A percentile compares a stretch with the other conserved stretches of the same genome.
Evolutionary conservation across 2,329 filamentous ascomycete species (phyloP).

Genomic region (Hypomyces rosellus): DNA sequence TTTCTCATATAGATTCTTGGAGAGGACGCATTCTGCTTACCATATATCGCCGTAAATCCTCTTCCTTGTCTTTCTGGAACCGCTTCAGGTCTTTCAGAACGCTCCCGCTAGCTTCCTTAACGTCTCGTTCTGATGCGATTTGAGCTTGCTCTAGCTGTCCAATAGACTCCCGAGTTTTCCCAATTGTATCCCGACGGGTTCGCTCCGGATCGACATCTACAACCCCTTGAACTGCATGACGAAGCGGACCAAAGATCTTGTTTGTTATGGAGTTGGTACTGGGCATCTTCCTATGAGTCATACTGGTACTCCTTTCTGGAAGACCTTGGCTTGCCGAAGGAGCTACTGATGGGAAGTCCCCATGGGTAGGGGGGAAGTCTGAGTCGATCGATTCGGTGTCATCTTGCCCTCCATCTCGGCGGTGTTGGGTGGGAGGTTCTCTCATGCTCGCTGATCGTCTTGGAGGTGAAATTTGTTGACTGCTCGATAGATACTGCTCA

Average conservation of each 20-base stretch:
- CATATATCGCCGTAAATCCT: conserved; percentile 91
- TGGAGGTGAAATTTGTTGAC: conserved; percentile 54
- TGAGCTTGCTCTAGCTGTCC: conserved; percentile 84
- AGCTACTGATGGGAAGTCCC: conserved; percentile 55
- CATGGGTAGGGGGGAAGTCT: conserved; percentile 87
- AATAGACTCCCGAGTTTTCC: conserved; percentile 88
- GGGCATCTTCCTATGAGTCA: conserved; percentile 66
- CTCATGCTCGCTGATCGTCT: conserved; percentile 58
- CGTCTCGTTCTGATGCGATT: conserved; percentile 80
- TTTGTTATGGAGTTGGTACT: conserved; percentile 87
- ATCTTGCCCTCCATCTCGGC: conserved; percentile 55
- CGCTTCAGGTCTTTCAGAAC: conserved; percentile 85
- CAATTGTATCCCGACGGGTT: conserved; percentile 85
- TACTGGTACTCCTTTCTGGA: conserved; percentile 46
- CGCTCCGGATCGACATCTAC: conserved; percentile 94
- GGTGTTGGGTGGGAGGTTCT: conserved; percentile 43
- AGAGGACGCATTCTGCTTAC: conserved; percentile 45
- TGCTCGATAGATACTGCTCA: conserved; percentile 80
- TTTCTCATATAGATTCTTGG: not conserved
- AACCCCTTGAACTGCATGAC: conserved; percentile 91
- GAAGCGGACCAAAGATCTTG: conserved; percentile 92
- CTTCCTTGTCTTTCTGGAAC: conserved; percentile 94
- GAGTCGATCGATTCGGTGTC: conserved; percentile 91
- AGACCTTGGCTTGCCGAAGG: conserved; percentile 70
- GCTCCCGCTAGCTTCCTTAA: conserved; percentile 83